Percentiles rank a stretch among this genome's conserved stretches.
These are phyloP conservation scores for Umbelopsis sp. DNA, from an alignment of 192 early-diverging fungal genomes.

Conservation along the genomic window DNA sequence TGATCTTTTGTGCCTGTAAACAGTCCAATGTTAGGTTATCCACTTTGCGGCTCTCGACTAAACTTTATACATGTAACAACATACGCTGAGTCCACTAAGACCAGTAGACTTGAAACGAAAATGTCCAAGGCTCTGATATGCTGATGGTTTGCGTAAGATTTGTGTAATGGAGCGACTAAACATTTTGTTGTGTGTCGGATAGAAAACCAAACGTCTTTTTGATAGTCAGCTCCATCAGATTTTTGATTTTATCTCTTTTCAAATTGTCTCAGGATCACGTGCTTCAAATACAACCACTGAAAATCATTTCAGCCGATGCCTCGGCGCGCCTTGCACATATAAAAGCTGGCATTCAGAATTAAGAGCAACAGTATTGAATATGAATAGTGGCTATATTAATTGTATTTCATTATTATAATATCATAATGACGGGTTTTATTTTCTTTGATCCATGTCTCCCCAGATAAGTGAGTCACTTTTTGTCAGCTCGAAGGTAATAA, in stretches of 20 bases:
- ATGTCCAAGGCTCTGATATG: not conserved
- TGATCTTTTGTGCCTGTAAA: conserved; percentile 28
- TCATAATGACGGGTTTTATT: not conserved
- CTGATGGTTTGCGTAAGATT: not conserved
- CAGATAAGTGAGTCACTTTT: not conserved
- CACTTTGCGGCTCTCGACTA: not conserved
- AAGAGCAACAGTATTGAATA: no score
- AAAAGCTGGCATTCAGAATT: no score
- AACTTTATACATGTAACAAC: not conserved
- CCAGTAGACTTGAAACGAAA: not conserved
- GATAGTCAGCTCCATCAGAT: conserved; percentile 18
- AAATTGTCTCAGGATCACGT: conserved; percentile 6
- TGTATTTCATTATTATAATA: no score
- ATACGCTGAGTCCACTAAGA: conserved; percentile 1
- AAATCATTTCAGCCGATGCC: no score
- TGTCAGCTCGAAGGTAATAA: not conserved
- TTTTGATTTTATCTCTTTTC: not conserved
- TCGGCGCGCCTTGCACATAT: no score
- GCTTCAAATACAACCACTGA: not conserved
- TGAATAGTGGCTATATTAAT: no score
- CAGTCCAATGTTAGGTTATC: not conserved
- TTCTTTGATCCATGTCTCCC: not conserved
- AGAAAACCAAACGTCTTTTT: not conserved
- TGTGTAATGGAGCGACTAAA: conserved; percentile 14
- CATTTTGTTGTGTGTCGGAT: not conserved